phyloP scores from a whole-genome alignment of 257 asterid genomes.

The Lycium barbarum region DNA sequence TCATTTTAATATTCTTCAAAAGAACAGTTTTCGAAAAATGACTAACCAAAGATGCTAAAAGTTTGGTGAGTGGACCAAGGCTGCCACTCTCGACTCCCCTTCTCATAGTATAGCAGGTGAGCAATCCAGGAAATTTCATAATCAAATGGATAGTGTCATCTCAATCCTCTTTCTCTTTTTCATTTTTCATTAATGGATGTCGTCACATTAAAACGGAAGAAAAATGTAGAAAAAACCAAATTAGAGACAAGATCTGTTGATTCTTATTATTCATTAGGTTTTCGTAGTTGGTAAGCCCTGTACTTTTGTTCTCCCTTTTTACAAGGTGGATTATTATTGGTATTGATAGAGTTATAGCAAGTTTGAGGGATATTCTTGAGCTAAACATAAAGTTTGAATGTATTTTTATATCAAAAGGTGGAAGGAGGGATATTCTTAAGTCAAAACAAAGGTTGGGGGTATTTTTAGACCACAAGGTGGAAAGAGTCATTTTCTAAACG shows the following conservation, averaged over 20 bases:
- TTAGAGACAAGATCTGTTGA: neutral
- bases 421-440: too few relatives aligned
- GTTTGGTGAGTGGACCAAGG: slow-evolving; percentile 8
- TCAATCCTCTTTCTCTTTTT: too few relatives aligned
- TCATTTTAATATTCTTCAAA: neutral
- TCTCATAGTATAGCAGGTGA: neutral
- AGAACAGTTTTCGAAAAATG: neutral
- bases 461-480: too few relatives aligned
- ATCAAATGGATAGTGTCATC: neutral
- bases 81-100: neutral
- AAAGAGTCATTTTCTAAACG: too few relatives aligned
- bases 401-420: too few relatives aligned
- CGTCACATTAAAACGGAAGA: neutral
- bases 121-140: neutral
- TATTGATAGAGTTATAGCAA: neutral
- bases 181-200: neutral
- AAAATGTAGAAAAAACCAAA: neutral
- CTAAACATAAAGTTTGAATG: too few relatives aligned
- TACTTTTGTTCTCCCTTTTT: neutral
- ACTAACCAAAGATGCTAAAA: neutral
- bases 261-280: neutral
- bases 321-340: neutral
- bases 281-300: neutral
- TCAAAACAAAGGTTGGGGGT: too few relatives aligned
- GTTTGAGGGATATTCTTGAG: neutral